Evolutionary conservation across 345 rosid genomes (phyloP).

Genomic region (Lenwebbia sp.): DNA sequence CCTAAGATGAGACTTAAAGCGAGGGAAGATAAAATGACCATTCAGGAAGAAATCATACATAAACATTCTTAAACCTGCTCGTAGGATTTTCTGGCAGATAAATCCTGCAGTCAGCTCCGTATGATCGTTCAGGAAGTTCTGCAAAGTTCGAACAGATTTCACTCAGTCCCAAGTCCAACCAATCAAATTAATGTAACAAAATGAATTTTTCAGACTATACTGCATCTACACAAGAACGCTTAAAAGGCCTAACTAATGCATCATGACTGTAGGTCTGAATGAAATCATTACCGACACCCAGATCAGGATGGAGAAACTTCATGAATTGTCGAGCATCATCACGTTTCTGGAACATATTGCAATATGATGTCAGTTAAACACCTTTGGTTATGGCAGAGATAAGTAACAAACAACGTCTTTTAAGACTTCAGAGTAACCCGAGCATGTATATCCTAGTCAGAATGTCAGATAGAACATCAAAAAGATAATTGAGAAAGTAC

Average conservation of each 20-base stretch:
- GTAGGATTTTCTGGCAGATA: slow-evolving; percentile 76
- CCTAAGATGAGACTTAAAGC: background rate
- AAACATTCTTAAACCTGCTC: slow-evolving; percentile 99
- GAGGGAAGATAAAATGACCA: slow-evolving; percentile 5
- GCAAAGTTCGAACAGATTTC: slow-evolving; percentile 11
- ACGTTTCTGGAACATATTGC: slow-evolving; percentile 51
- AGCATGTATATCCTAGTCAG: background rate
- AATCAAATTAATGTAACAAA: background rate
- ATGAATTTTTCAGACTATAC: background rate
- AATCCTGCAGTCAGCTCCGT: slow-evolving; percentile 94
- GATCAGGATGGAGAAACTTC: slow-evolving; percentile 98
- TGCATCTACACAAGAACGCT: background rate
- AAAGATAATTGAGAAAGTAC: background rate
- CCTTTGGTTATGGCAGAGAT: background rate
- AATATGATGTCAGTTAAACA: slow-evolving; percentile 4
- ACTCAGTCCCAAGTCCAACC: background rate
- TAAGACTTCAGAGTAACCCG: background rate
- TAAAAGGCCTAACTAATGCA: background rate
- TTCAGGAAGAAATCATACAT: slow-evolving; percentile 85
- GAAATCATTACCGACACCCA: slow-evolving; percentile 71
- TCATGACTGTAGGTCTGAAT: background rate
- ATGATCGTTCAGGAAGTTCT: slow-evolving; percentile 98
- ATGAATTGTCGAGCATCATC: slow-evolving; percentile 94
- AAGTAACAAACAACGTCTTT: background rate
- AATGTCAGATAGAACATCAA: background rate